Conservation (phyloP, 73 alveolate species). For the Tetrahymena elliotti region DNA sequence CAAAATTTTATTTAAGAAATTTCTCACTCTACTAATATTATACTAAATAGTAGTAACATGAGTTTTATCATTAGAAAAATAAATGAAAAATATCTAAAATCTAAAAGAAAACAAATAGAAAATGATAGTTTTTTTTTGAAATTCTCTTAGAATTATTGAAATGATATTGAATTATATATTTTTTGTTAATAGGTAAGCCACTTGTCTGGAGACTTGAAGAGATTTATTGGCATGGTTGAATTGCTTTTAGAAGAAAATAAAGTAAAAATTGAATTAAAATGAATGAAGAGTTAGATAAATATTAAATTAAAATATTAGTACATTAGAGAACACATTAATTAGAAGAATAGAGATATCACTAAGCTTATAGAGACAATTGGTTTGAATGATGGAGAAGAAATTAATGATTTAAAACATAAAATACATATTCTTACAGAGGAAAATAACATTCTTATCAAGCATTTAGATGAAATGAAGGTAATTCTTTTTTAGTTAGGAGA, state of each 20-base stretch:
- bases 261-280: not conserved
- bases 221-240: not conserved
- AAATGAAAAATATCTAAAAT: no score
- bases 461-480: not conserved
- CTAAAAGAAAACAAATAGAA: no score
- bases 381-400: not conserved
- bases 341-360: not conserved
- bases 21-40: no score
- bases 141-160: no score
- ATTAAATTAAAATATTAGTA: not conserved
- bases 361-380: not conserved
- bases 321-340: not conserved
- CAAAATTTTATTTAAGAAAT: no score
- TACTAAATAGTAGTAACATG: no score
- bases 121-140: no score
- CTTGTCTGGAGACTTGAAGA: not conserved
- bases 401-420: not conserved
- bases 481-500: not conserved
- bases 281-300: not conserved
- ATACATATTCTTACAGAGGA: not conserved
- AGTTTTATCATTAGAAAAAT: no score
- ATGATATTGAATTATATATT: no score
- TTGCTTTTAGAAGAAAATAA: not conserved
- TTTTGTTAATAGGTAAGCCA: not conserved
- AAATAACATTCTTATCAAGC: not conserved